Conservation (phyloP, 2,329 filamentous ascomycete genomes). For the Cercospora janseana region DNA sequence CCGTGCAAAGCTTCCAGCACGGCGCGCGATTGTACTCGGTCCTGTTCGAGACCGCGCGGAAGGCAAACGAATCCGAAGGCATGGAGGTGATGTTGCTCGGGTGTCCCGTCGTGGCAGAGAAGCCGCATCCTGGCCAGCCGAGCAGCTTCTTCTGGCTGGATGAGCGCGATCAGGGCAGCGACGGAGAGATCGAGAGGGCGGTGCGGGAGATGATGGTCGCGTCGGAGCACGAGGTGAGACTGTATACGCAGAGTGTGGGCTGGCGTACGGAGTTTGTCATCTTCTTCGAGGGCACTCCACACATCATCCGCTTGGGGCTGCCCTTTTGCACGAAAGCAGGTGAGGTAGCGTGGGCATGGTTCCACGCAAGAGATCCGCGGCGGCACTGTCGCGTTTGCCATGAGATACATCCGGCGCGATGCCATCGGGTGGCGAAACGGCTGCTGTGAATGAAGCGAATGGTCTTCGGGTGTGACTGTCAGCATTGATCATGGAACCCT, state of each 20-base stretch:
- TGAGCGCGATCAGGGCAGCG: background rate
- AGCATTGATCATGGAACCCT: too few species aligned
- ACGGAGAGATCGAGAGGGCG: background rate
- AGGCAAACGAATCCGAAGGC: background rate
- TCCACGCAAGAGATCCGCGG: background rate
- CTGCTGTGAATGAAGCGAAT: background rate
- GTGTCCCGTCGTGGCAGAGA: background rate
- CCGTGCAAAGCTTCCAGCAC: background rate
- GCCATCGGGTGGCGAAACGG: background rate
- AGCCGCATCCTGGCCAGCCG: background rate
- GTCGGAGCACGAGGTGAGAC: background rate
- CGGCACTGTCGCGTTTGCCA: background rate
- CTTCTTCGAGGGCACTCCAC: background rate
- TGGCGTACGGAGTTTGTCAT: background rate
- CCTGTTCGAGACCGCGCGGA: background rate
- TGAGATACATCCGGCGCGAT: background rate
- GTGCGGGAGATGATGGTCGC: background rate
- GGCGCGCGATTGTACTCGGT: background rate
- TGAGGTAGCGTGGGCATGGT: slow-evolving; percentile 1
- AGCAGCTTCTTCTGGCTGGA: slow-evolving; percentile 1
- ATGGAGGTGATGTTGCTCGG: background rate
- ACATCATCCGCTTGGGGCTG: background rate
- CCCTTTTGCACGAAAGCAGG: background rate
- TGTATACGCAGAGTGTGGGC: background rate
- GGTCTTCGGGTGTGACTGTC: too few species aligned